Percentiles rank a stretch among this genome's conserved stretches.
Conservation (phyloP, 805 yeast genomes). For the Lipomyces chichibuensis region DNA sequence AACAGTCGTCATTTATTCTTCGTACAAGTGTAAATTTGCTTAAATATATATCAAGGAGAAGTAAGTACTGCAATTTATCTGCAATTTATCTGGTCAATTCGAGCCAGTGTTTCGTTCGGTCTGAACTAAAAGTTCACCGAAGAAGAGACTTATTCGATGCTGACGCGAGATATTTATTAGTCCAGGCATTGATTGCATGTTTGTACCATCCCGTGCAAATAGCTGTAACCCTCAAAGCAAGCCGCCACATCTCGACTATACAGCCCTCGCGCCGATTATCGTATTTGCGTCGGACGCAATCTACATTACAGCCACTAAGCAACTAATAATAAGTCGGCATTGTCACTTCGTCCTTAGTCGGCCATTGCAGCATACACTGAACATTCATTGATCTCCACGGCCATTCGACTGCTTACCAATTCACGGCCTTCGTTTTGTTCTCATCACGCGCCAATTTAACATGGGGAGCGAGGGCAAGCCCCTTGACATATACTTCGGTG, state of each 20-base stretch:
- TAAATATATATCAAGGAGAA: background rate
- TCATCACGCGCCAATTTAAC: background rate
- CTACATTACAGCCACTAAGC: background rate
- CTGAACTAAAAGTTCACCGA: background rate
- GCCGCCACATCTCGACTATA: background rate
- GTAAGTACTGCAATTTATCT: background rate
- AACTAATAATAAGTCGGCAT: background rate
- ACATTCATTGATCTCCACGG: background rate
- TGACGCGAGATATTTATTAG: background rate
- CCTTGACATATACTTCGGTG: constrained; percentile 28
- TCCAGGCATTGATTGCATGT: background rate
- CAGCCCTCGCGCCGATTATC: background rate
- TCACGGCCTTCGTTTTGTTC: background rate
- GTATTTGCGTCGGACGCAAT: background rate
- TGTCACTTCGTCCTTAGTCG: background rate
- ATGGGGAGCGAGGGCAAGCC: background rate
- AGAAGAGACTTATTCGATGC: background rate
- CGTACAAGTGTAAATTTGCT: background rate
- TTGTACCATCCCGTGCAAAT: background rate
- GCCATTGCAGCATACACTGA: background rate
- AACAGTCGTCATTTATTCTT: too few species aligned
- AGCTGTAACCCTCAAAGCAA: background rate
- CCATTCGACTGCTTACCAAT: background rate
- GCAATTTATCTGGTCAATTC: background rate
- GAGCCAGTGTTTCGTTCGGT: background rate